These are phyloP conservation scores for Claviceps africana DNA, from an alignment of 2,329 filamentous ascomycete genomes.

Conservation along the genomic window DNA sequence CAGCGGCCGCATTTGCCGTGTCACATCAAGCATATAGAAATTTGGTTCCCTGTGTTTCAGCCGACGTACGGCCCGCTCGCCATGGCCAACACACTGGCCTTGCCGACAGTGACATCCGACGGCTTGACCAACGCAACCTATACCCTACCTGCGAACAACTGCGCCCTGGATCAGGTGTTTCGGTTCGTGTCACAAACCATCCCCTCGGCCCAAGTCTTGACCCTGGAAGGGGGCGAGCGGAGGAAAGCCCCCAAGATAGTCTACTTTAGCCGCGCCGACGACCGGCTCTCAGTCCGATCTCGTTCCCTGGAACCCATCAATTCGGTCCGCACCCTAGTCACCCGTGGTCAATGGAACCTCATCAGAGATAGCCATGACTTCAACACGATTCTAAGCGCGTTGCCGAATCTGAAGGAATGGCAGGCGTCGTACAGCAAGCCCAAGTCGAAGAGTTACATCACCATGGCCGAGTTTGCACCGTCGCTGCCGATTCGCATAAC, in stretches of 20 bases:
- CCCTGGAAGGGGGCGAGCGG: slow-evolving; percentile 62
- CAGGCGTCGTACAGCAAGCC: slow-evolving; percentile 55
- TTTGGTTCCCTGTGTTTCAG: slow-evolving; percentile 66
- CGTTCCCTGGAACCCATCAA: slow-evolving; percentile 21
- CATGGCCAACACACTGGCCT: slow-evolving; percentile 27
- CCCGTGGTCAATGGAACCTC: slow-evolving; percentile 66
- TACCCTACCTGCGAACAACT: slow-evolving; percentile 49
- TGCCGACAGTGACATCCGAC: slow-evolving; percentile 40
- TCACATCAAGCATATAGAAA: slow-evolving; percentile 59
- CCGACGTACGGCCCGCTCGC: slow-evolving; percentile 33
- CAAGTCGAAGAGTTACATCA: slow-evolving; percentile 60
- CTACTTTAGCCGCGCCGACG: slow-evolving; percentile 15
- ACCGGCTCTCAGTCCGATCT: slow-evolving; percentile 7
- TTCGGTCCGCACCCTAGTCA: slow-evolving; percentile 51
- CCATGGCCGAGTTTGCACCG: slow-evolving; percentile 49
- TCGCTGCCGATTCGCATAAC: slow-evolving; percentile 43
- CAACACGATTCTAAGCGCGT: slow-evolving; percentile 41
- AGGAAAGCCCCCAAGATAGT: slow-evolving; percentile 57
- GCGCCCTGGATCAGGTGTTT: slow-evolving; percentile 57
- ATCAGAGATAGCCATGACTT: slow-evolving; percentile 53
- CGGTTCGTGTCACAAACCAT: slow-evolving; percentile 45
- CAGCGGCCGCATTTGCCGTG: slow-evolving; percentile 42
- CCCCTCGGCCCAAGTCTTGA: slow-evolving; percentile 49
- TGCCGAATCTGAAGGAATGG: slow-evolving; percentile 53
- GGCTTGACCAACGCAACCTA: slow-evolving; percentile 45